Conservation (phyloP, 208 protist species). For the Porcisia deanei region DNA sequence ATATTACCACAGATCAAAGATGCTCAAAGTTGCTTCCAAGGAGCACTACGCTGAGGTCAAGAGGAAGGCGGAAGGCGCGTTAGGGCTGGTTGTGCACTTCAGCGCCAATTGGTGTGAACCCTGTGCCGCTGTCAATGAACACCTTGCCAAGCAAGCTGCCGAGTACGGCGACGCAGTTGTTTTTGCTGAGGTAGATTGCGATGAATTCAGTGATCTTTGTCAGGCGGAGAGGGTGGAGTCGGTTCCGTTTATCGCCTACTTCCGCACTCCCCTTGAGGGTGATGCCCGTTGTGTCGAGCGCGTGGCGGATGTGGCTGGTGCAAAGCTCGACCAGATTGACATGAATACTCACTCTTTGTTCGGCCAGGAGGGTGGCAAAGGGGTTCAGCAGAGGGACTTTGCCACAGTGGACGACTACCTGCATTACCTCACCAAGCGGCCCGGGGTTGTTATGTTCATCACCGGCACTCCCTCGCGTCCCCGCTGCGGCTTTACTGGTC, state of each 20-base stretch:
- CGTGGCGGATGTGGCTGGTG: constrained; percentile 81
- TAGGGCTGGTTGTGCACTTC: constrained; percentile 88
- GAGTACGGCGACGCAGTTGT: constrained; percentile 52
- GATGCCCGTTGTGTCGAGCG: constrained; percentile 37
- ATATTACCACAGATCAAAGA: constrained; percentile 1
- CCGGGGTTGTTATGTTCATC: constrained; percentile 90
- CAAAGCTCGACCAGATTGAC: constrained; percentile 77
- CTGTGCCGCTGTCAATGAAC: constrained; percentile 67
- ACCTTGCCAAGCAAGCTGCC: constrained; percentile 39
- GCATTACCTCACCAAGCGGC: constrained; percentile 76
- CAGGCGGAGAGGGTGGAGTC: constrained; percentile 79
- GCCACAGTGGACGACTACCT: constrained; percentile 78
- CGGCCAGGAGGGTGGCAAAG: constrained; percentile 56
- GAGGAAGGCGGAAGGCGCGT: constrained; percentile 37
- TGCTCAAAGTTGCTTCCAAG: constrained; percentile 43
- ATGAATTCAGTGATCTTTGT: constrained; percentile 62
- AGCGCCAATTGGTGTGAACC: constrained; percentile 91
- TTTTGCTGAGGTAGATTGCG: constrained; percentile 85
- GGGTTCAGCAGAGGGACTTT: constrained; percentile 51
- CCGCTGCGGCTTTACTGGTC: constrained; percentile 90
- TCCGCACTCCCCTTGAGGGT: constrained; percentile 45
- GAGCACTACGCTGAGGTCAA: constrained; percentile 60
- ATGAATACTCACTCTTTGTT: constrained; percentile 83
- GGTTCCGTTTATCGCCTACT: constrained; percentile 91
- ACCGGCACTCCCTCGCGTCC: constrained; percentile 89